These are phyloP conservation scores for Tulasnella sp. DNA, from an alignment of 768 basidiomycete genomes.

Conservation along the genomic window DNA sequence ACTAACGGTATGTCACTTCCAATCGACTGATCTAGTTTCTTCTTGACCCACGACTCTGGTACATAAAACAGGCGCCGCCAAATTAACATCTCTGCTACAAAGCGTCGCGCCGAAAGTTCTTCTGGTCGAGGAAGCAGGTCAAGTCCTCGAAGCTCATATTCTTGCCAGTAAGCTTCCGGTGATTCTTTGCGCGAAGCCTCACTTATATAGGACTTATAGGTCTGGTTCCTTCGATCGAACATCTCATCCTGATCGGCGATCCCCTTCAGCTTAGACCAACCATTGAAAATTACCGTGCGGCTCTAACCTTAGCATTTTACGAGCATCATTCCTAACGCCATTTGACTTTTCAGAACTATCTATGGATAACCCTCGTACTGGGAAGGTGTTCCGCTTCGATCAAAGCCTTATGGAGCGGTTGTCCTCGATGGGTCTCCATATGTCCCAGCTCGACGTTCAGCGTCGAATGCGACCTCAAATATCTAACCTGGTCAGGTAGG, in stretches of 20 bases:
- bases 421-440: constrained; percentile 56
- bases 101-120: constrained; percentile 62
- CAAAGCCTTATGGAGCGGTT: constrained; percentile 78
- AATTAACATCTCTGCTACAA: constrained; percentile 62
- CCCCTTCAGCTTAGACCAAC: constrained; percentile 75
- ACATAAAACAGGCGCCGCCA: constrained; percentile 61
- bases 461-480: constrained; percentile 75
- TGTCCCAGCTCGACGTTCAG: constrained; percentile 74
- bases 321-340: too few relatives aligned
- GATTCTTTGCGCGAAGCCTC: neutral
- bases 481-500: constrained; percentile 61
- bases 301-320: too few relatives aligned
- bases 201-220: constrained; percentile 39
- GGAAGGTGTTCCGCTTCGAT: too few relatives aligned
- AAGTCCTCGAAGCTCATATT: constrained; percentile 79
- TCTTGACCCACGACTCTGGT: neutral
- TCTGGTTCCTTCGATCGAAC: constrained; percentile 65
- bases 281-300: constrained; percentile 60
- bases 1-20: constrained; percentile 59
- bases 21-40: neutral
- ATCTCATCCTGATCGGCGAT: constrained; percentile 78
- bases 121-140: constrained; percentile 80
- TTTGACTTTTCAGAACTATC: constrained; percentile 74
- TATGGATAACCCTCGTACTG: constrained; percentile 61
- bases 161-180: constrained; percentile 45